phyloP scores from a whole-genome alignment of 2,329 filamentous ascomycete genomes.

The Camillea tinctor region DNA sequence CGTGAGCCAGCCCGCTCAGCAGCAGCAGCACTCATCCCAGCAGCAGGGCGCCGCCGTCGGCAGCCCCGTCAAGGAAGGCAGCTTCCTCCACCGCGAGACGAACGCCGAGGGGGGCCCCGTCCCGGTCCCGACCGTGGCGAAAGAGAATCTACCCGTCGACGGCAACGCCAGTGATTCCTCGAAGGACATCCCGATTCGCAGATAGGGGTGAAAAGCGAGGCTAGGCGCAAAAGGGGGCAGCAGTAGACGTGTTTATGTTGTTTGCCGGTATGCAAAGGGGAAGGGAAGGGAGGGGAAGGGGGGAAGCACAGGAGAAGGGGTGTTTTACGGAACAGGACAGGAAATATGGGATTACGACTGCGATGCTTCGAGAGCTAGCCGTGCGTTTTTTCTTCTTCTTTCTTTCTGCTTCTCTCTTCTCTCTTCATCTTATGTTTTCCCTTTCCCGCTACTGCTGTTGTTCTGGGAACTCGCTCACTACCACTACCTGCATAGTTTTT shows the following conservation, averaged over 20 bases:
- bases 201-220: constrained; percentile 47
- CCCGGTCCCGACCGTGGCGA: constrained; percentile 39
- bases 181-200: constrained; percentile 63
- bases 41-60: constrained; percentile 47
- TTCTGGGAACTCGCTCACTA: no score
- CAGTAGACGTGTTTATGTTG: not conserved
- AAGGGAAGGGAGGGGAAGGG: no score
- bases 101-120: constrained; percentile 52
- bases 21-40: constrained; percentile 45
- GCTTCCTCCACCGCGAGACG: constrained; percentile 79
- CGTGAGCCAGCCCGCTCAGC: constrained; percentile 35
- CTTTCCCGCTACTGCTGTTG: no score
- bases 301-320: not conserved
- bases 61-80: constrained; percentile 88
- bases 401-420: no score
- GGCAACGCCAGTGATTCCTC: constrained; percentile 8
- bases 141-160: constrained; percentile 35
- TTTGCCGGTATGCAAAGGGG: not conserved
- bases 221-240: no score
- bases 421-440: no score
- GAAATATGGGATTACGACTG: not conserved
- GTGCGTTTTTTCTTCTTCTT: not conserved
- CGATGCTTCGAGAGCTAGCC: not conserved
- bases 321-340: not conserved
- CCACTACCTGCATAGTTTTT: not conserved